These are phyloP conservation scores for Cryptomeria japonica DNA, from an alignment of 75 land plant genomes.

Conservation along the genomic window DNA sequence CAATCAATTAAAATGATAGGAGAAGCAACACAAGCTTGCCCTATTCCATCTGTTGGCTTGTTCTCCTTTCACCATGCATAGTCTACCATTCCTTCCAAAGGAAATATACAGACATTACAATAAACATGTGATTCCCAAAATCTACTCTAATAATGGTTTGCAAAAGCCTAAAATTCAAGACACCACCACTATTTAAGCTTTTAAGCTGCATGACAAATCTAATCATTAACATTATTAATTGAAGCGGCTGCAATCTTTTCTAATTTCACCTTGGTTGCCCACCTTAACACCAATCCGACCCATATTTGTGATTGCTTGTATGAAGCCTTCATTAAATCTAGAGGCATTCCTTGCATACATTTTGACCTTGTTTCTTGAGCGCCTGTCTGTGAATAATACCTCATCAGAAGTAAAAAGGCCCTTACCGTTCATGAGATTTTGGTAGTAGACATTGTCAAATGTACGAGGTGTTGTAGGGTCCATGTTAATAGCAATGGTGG, in stretches of 20 bases:
- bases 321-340: conserved; percentile 42
- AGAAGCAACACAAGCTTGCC: no score
- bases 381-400: conserved; percentile 40
- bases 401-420: conserved; percentile 76
- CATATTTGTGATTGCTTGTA: conserved; percentile 42
- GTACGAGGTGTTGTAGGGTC: conserved; percentile 51
- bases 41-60: no score
- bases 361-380: conserved; percentile 40
- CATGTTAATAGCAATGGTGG: conserved; percentile 51
- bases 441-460: conserved; percentile 71
- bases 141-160: no score
- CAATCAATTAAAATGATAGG: no score
- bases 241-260: conserved; percentile 54
- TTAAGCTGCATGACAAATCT: neutral
- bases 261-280: conserved; percentile 54
- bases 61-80: no score
- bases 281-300: conserved; percentile 61
- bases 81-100: no score
- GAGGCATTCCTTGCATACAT: conserved; percentile 33
- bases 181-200: no score
- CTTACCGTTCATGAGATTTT: conserved; percentile 43
- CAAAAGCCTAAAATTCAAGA: no score
- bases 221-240: conserved; percentile 12
- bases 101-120: no score
- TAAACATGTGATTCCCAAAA: no score